Evolutionary conservation across 75 land plant genomes (phyloP), one percentile per base, ranked within the genome.

Genomic region (Cryptomeria japonica): DNA sequence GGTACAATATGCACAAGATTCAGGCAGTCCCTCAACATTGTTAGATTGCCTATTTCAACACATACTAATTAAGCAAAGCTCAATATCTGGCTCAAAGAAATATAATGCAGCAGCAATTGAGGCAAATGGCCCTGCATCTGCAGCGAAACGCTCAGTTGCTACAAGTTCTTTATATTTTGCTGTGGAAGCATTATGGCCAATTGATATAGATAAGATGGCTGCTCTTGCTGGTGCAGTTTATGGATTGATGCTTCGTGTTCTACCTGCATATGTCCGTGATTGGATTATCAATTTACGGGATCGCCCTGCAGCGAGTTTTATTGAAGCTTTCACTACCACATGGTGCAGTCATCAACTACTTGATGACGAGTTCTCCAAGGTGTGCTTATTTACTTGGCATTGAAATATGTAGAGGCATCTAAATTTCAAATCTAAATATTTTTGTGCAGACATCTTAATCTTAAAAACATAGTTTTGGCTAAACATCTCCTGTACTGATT

Each of bases 241-340:
- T 88, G 99, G 99, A 64, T 87, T 95, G 77, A 90, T 97, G 93
- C 94, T 98, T 36, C 91, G 90, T 68, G 92, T 96, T 70, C 93
- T 98, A 75, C 99, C 99, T 85, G 96, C 99, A 46, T 97, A 95
- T 91, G 99, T 98, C 32, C 95, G 96, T 73, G 94, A 89, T 39
- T 97, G 99, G 99, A 96, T 94, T 89, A 89, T 93, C 87, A 92
- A 94, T 37, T 89, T 98, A 84, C 94, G 99, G 58, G 99, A 98
- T 87, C 93, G 93, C 78, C 89, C 97, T 61, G 38, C 86, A 31
- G 95, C 93, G 85, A 89, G 90, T 53, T 76, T 91, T 47, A 89
- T 97, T 80, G 99, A 98, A 87, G 90, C 88, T 34, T 97, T 97
- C 86, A 97, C 99, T 36, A 93, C 93, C 80, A 64, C 86, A 34